Base-by-base conservation (phyloP, 768 basidiomycete genomes). In the Kwoniella bestiolae region DNA sequence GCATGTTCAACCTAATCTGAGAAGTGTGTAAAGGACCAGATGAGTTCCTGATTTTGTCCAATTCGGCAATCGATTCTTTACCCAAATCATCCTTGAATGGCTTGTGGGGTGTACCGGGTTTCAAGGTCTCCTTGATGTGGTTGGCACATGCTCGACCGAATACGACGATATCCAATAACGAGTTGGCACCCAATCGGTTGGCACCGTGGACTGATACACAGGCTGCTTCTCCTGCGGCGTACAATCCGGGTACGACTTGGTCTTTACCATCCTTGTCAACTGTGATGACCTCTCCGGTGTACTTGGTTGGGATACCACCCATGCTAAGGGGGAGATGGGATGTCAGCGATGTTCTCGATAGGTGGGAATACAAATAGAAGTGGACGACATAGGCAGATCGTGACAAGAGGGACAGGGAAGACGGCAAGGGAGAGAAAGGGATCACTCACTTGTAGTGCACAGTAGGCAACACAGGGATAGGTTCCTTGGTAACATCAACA, bases 81-180 rank as follows among this genome's bases (percentile, higher is more conserved):
- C 96, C 95, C 70, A 93, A 88, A 72, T 95, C 89, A 49, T 89
- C 90, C 45, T 90, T 86, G 68, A 98, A 90, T 65, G 85, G 84
- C 83, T 92, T 92, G 84, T 98, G 96, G 9, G 93, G 87, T 79
- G 89, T 91, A 63, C 93, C 92, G 45, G 94, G 92, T 18, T 89
- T 88, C 64, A 92, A 85, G 45, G 86, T 98, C 60, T 95, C 92
- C 72, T 88, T 89, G 80, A 98, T 98, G 83, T 98, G 96, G 82
- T 96, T 91, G 28, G 96, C 95, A 75, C 91, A 94, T n/a, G 96
- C 95, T 82, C 96, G 94, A 74, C 96, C 96, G 76, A 98, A 99
- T 71, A 98, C 96, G 81, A 98, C 96, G 72, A 98, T 96, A 81
- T 98, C 96, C 72, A 99, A 85, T 28, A 99, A 88, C 23, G 96